Percentiles rank a stretch among this genome's conserved stretches.
phyloP scores from a whole-genome alignment of 495 filamentous ascomycete genomes.

The Daldinia grandis region DNA sequence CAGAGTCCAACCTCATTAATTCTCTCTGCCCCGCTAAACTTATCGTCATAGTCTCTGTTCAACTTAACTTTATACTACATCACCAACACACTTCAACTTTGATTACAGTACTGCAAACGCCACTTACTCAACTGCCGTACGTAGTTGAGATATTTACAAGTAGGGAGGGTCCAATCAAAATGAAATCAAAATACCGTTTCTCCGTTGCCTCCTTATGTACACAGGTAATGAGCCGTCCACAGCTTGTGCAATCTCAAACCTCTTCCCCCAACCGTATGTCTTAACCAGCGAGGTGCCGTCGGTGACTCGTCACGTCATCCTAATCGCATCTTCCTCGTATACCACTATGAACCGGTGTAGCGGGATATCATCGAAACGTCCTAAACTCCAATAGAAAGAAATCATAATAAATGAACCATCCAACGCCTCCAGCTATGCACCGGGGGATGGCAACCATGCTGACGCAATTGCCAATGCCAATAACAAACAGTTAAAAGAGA shows the following conservation, averaged over 20 bases:
- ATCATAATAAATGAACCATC: slow-evolving; percentile 1
- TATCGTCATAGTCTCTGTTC: slow-evolving; percentile 1
- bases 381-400: slow-evolving; percentile 28
- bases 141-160: not conserved
- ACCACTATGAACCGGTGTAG: slow-evolving; percentile 23
- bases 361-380: slow-evolving; percentile 35
- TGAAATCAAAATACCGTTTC: not conserved
- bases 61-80: slow-evolving; percentile 3
- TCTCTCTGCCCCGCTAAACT: not conserved
- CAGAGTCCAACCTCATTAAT: not conserved
- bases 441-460: slow-evolving; percentile 16
- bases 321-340: slow-evolving; percentile 2
- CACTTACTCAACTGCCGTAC: not conserved
- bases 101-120: not conserved
- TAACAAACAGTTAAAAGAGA: slow-evolving; percentile 6
- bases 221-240: not conserved
- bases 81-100: slow-evolving; percentile 2
- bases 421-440: slow-evolving; percentile 46
- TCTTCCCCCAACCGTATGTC: slow-evolving; percentile 8
- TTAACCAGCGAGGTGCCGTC: slow-evolving; percentile 7
- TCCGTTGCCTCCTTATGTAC: slow-evolving; percentile 6
- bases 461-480: slow-evolving; percentile 13
- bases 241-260: slow-evolving; percentile 2
- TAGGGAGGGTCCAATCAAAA: not conserved
- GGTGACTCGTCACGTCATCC: not conserved